These are phyloP conservation scores for Acacia concinna DNA, from an alignment of 331 rosid species.

Conservation along the genomic window DNA sequence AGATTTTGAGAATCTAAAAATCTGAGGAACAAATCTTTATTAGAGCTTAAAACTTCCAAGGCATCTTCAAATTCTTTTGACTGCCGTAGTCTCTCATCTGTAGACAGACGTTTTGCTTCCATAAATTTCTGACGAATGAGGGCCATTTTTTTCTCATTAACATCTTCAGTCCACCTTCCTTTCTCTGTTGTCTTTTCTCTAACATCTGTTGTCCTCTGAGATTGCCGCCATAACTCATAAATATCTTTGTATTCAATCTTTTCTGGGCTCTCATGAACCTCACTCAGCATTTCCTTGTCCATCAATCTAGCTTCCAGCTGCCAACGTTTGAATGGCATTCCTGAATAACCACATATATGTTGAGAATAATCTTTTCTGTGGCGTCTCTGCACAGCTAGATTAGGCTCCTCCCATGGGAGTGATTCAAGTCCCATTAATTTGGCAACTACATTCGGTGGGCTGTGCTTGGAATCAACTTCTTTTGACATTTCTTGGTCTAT, in stretches of 20 bases:
- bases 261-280: slow-evolving; percentile 47
- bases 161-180: slow-evolving; percentile 55
- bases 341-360: slow-evolving; percentile 44
- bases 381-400: slow-evolving; percentile 37
- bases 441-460: slow-evolving; percentile 83
- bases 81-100: slow-evolving; percentile 64
- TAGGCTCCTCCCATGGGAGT: slow-evolving; percentile 56
- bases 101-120: slow-evolving; percentile 74
- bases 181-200: slow-evolving; percentile 63
- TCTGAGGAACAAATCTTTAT: slow-evolving; percentile 68
- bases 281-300: slow-evolving; percentile 53
- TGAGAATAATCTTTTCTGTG: slow-evolving; percentile 51
- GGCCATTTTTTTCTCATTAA: slow-evolving; percentile 26
- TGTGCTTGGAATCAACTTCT: slow-evolving; percentile 56
- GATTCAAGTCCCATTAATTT: slow-evolving; percentile 95
- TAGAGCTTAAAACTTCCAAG: slow-evolving; percentile 82
- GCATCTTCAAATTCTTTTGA: slow-evolving; percentile 87
- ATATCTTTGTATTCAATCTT: slow-evolving; percentile 52
- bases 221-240: slow-evolving; percentile 72
- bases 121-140: slow-evolving; percentile 55
- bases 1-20: slow-evolving; percentile 68
- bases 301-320: slow-evolving; percentile 49
- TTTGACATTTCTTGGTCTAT: slow-evolving; percentile 90
- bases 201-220: slow-evolving; percentile 50
- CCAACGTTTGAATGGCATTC: slow-evolving; percentile 50